These are phyloP conservation scores for Mucor irregularis DNA, from an alignment of 371 early-diverging fungal genomes.

Conservation along the genomic window DNA sequence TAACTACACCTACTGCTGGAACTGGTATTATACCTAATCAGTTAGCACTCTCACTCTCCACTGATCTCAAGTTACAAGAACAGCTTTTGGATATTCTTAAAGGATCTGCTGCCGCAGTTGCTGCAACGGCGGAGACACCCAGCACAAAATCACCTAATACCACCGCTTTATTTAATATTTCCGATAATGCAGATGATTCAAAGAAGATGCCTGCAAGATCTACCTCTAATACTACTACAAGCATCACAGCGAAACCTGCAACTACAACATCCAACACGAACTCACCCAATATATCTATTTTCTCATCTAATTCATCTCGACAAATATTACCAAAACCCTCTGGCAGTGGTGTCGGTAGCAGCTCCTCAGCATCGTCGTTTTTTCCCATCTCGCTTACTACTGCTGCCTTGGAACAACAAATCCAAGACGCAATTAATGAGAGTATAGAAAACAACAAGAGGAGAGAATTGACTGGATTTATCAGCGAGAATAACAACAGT, in stretches of 20 bases:
- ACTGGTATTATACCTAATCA: neutral
- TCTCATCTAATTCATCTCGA: conserved; percentile 10
- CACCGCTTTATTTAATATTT: no score
- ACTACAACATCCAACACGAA: neutral
- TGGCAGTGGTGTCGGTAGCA: conserved; percentile 10
- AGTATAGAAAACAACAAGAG: neutral
- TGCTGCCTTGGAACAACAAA: conserved; percentile 12
- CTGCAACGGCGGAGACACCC: neutral
- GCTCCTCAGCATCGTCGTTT: no score
- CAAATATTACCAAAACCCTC: conserved; percentile 29
- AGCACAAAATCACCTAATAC: neutral
- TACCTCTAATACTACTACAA: no score
- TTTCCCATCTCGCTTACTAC: neutral
- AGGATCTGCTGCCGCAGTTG: conserved; percentile 2
- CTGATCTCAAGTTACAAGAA: conserved; percentile 22
- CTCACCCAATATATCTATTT: neutral
- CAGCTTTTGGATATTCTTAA: conserved; percentile 35
- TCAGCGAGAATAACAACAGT: neutral
- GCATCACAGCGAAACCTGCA: no score
- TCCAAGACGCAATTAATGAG: conserved; percentile 12
- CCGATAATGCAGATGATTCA: no score
- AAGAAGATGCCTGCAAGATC: no score
- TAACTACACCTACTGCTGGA: neutral
- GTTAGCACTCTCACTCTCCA: conserved; percentile 9
- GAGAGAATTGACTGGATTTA: neutral